A percentile compares a stretch with the other conserved stretches of the same genome.
Conservation (phyloP, 768 basidiomycete species). For the Boletellus ananiceps region DNA sequence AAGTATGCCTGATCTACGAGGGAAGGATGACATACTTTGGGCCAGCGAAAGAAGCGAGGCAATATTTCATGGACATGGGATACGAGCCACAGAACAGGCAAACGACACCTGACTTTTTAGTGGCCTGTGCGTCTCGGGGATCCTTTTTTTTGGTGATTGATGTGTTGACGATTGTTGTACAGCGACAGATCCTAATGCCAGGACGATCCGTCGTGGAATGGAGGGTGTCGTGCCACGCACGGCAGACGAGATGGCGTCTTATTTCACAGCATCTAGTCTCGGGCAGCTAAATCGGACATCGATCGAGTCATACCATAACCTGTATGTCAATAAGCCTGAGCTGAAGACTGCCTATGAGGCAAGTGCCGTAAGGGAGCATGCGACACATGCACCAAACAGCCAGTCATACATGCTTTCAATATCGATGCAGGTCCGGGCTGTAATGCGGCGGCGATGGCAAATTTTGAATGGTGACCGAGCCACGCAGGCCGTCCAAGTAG, state of each 20-base stretch:
- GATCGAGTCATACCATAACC: constrained; percentile 40
- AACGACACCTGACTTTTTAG: constrained; percentile 58
- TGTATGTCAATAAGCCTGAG: constrained; percentile 43
- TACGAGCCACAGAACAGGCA: constrained; percentile 51
- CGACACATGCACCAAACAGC: constrained; percentile 37
- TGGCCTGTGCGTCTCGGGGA: constrained; percentile 37
- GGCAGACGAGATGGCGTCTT: constrained; percentile 52
- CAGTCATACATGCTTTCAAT: constrained; percentile 46
- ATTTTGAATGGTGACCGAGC: constrained; percentile 39
- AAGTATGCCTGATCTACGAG: constrained; percentile 57
- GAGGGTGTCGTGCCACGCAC: constrained; percentile 44
- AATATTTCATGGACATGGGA: constrained; percentile 56
- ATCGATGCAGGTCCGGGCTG: constrained; percentile 41
- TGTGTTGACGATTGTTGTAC: neutral
- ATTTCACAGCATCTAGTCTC: constrained; percentile 40
- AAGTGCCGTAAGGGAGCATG: constrained; percentile 43
- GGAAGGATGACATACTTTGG: constrained; percentile 57
- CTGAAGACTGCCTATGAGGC: constrained; percentile 40
- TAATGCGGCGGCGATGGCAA: constrained; percentile 43
- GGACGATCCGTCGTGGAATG: constrained; percentile 43
- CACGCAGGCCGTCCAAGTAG: constrained; percentile 32
- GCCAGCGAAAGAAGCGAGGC: constrained; percentile 43
- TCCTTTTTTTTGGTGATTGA: neutral
- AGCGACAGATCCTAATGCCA: constrained; percentile 58
- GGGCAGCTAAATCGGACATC: constrained; percentile 43